phyloP scores from a whole-genome alignment of 75 land plant genomes.

The Adiantum capillusveneris region DNA sequence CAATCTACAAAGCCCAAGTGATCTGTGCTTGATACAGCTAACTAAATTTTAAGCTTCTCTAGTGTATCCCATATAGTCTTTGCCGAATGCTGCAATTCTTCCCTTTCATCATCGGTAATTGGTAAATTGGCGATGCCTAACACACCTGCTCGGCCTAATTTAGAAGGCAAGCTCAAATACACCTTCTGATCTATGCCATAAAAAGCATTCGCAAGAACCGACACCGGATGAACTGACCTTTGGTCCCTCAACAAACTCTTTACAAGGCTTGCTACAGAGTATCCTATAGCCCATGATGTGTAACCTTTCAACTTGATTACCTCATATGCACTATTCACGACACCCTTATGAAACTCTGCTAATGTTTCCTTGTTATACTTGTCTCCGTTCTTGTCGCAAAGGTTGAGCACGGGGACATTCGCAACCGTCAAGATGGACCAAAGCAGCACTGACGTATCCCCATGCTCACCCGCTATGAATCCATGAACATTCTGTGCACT shows the following conservation, averaged over 20 bases:
- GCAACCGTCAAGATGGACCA: constrained; percentile 84
- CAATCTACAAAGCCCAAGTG: too few relatives aligned
- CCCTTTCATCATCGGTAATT: constrained; percentile 47
- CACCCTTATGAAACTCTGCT: constrained; percentile 42
- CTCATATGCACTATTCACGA: constrained; percentile 67
- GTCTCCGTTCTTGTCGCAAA: constrained; percentile 30
- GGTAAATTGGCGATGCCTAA: constrained; percentile 50
- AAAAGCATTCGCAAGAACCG: constrained; percentile 71
- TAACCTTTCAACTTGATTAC: constrained; percentile 79
- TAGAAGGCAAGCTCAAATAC: constrained; percentile 68
- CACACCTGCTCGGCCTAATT: constrained; percentile 61
- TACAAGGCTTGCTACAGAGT: constrained; percentile 68
- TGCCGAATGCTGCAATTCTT: constrained; percentile 42
- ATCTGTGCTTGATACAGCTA: too few relatives aligned
- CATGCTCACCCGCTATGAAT: constrained; percentile 83
- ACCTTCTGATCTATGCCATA: constrained; percentile 65
- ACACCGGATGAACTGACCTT: constrained; percentile 68
- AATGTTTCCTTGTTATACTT: constrained; percentile 32
- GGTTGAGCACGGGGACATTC: constrained; percentile 56
- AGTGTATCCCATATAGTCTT: constrained; percentile 51
- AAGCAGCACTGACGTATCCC: constrained; percentile 86
- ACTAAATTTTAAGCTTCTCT: constrained; percentile 40
- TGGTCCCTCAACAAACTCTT: constrained; percentile 54
- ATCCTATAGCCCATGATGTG: constrained; percentile 92
- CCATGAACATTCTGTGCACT: constrained; percentile 86